Conservation (phyloP, 768 basidiomycete genomes). For the Rhodosporidiobolus sp. region DNA sequence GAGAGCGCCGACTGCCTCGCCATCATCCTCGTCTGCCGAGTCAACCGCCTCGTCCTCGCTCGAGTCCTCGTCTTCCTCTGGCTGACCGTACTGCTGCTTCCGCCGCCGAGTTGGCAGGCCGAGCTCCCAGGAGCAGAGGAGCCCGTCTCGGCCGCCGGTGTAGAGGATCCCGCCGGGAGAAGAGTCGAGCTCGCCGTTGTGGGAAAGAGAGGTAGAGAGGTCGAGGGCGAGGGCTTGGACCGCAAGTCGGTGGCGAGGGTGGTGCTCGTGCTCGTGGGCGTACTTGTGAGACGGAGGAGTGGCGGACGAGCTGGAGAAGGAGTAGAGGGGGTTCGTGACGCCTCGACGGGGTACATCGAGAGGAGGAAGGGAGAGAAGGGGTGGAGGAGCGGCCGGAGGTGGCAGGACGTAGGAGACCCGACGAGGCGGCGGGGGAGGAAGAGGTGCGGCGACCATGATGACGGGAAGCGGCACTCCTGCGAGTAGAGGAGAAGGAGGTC, state of each 20-base stretch:
- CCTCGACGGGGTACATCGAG: conserved; percentile 4
- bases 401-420: conserved; percentile 39
- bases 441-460: conserved; percentile 20
- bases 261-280: conserved; percentile 7
- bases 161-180: conserved; percentile 42
- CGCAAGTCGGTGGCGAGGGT: conserved; percentile 40
- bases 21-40: conserved; percentile 30
- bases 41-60: conserved; percentile 3
- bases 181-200: conserved; percentile 20
- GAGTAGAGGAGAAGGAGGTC: background rate
- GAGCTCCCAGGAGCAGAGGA: conserved; percentile 44
- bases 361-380: conserved; percentile 33
- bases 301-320: background rate
- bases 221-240: conserved; percentile 44
- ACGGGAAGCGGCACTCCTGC: background rate
- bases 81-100: conserved; percentile 7
- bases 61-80: conserved; percentile 16
- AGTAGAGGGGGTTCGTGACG: conserved; percentile 17
- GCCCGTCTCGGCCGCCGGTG: conserved; percentile 43
- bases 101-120: conserved; percentile 36
- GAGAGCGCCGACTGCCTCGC: background rate
- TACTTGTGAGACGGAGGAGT: conserved; percentile 8
- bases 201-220: conserved; percentile 34
- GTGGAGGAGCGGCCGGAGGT: conserved; percentile 14
- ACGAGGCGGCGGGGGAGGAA: conserved; percentile 20